These are phyloP conservation scores for Mycena albidolilacea DNA, from an alignment of 768 basidiomycete genomes.

Conservation along the genomic window DNA sequence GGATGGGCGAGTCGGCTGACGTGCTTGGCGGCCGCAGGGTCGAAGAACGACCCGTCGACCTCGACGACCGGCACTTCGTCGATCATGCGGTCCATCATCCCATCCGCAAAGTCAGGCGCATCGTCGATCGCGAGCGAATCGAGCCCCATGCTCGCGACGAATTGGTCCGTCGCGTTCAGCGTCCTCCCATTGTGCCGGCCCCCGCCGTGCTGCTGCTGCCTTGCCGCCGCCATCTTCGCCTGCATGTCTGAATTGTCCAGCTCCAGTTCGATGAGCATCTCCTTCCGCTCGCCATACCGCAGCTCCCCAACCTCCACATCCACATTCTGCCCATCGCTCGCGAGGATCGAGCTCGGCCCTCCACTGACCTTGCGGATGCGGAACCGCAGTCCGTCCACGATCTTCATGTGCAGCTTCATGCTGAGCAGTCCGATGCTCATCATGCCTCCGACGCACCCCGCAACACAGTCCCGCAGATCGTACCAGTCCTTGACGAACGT, in stretches of 20 bases:
- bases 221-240: constrained; percentile 48
- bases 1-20: constrained; percentile 93
- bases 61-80: constrained; percentile 98
- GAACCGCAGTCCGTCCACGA: constrained; percentile 92
- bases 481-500: constrained; percentile 99
- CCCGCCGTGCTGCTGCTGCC: constrained; percentile 37
- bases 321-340: constrained; percentile 93
- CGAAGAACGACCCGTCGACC: constrained; percentile 95
- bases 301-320: constrained; percentile 96
- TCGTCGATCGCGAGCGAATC: constrained; percentile 84
- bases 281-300: constrained; percentile 95
- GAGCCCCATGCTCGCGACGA: constrained; percentile 88
- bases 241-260: constrained; percentile 83
- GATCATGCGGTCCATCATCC: constrained; percentile 97
- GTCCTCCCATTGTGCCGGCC: constrained; percentile 47
- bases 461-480: constrained; percentile 91
- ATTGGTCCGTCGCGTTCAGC: constrained; percentile 90
- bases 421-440: constrained; percentile 94
- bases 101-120: constrained; percentile 81
- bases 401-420: constrained; percentile 96
- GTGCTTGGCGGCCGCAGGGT: constrained; percentile 87
- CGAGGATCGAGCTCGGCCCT: constrained; percentile 87
- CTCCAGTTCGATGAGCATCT: constrained; percentile 97
- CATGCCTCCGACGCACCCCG: constrained; percentile 96
- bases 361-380: constrained; percentile 96